A percentile compares a stretch with the other conserved stretches of the same genome.
phyloP scores from a whole-genome alignment of 1,139 yeast species.

The Blastobotrys serpentis region DNA sequence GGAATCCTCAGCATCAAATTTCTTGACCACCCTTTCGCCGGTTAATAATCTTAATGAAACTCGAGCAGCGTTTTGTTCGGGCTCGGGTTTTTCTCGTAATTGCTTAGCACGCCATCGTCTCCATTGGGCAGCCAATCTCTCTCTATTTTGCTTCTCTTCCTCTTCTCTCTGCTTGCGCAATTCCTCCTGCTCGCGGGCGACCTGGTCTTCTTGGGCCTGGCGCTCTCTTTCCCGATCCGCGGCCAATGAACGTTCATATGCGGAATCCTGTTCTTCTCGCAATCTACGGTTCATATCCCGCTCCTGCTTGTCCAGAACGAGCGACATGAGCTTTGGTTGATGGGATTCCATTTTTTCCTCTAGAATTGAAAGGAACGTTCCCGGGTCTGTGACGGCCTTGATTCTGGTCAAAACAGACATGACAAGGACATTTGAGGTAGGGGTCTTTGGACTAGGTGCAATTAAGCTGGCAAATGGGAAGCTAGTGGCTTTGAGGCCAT shows the following conservation, averaged over 20 bases:
- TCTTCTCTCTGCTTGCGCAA: slow-evolving; percentile 30
- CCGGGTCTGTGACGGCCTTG: slow-evolving; percentile 52
- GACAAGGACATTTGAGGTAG: slow-evolving; percentile 37
- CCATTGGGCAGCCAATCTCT: slow-evolving; percentile 30
- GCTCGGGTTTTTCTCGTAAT: slow-evolving; percentile 18
- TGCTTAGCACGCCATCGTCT: slow-evolving; percentile 28
- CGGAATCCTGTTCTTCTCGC: slow-evolving; percentile 72
- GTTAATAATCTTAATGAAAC: slow-evolving; percentile 52
- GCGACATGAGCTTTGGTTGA: slow-evolving; percentile 56
- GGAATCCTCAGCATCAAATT: slow-evolving; percentile 49
- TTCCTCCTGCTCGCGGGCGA: slow-evolving; percentile 33
- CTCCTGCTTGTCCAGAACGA: slow-evolving; percentile 63
- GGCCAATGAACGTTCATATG: slow-evolving; percentile 67
- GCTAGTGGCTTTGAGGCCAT: slow-evolving; percentile 66
- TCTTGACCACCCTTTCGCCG: slow-evolving; percentile 63
- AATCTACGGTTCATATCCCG: slow-evolving; percentile 59
- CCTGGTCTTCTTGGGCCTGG: slow-evolving; percentile 40
- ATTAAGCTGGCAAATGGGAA: slow-evolving; percentile 78
- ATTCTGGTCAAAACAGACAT: slow-evolving; percentile 63
- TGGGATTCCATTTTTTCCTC: slow-evolving; percentile 48
- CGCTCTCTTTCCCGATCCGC: slow-evolving; percentile 50
- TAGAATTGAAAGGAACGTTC: slow-evolving; percentile 38
- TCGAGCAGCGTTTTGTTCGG: slow-evolving; percentile 32
- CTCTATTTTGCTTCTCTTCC: slow-evolving; percentile 20
- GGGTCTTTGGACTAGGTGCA: slow-evolving; percentile 48